Conservation (phyloP, 2,329 filamentous ascomycete species). For the Harringtonia aguacate region DNA sequence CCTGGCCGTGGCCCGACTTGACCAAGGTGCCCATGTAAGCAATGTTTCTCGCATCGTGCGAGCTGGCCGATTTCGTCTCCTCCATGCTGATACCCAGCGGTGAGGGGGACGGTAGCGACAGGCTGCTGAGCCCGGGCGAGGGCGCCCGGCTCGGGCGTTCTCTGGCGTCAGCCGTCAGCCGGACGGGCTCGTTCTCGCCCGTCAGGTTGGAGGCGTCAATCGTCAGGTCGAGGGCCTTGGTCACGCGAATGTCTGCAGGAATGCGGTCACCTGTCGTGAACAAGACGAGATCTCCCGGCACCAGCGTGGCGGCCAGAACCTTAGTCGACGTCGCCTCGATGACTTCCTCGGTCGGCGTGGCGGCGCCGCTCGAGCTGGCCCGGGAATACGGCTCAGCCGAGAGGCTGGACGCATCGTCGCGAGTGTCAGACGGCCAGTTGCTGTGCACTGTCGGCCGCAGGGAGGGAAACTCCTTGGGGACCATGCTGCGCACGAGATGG, state of each 20-base stretch:
- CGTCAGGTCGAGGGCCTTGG: constrained; percentile 75
- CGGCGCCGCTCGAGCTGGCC: constrained; percentile 27
- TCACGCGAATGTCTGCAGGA: constrained; percentile 91
- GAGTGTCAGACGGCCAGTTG: constrained; percentile 14
- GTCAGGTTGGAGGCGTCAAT: constrained; percentile 97
- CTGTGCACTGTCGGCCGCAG: constrained; percentile 14
- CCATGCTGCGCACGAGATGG: constrained; percentile 67
- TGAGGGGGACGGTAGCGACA: constrained; percentile 24
- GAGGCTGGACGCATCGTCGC: constrained; percentile 8
- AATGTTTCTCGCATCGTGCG: constrained; percentile 76
- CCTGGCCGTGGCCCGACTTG: constrained; percentile 88
- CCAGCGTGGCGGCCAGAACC: constrained; percentile 76
- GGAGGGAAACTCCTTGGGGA: constrained; percentile 21
- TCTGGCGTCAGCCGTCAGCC: constrained; percentile 57
- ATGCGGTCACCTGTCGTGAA: constrained; percentile 96
- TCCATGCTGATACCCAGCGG: constrained; percentile 9
- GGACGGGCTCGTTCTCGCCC: constrained; percentile 88
- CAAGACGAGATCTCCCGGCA: constrained; percentile 84
- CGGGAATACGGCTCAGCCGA: neutral
- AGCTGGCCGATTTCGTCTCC: constrained; percentile 15
- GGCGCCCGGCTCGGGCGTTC: constrained; percentile 13
- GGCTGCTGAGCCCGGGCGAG: constrained; percentile 8
- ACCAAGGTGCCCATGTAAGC: constrained; percentile 98
- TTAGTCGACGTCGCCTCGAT: constrained; percentile 69
- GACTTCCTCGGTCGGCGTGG: constrained; percentile 49